phyloP scores from a whole-genome alignment of 2,329 filamentous ascomycete genomes.

The Ceratocystis ficicola region DNA sequence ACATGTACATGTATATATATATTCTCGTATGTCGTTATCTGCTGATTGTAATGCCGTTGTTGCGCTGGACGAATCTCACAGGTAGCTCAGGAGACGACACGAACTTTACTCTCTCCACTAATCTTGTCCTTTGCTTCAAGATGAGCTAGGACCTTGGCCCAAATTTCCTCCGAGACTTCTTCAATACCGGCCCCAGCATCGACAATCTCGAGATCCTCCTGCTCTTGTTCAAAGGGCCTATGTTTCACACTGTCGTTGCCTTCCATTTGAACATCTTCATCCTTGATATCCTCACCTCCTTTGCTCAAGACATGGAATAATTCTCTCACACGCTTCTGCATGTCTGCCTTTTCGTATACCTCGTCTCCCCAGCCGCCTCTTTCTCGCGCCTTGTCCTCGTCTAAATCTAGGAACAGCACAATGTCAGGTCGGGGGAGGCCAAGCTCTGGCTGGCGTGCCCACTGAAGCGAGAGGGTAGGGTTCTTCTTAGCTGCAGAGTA shows the following conservation, averaged over 20 bases:
- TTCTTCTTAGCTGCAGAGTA: slow-evolving; percentile 84
- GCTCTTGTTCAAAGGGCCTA: slow-evolving; percentile 36
- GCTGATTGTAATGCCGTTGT: background rate
- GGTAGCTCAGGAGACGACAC: slow-evolving; percentile 30
- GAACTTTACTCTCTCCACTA: slow-evolving; percentile 36
- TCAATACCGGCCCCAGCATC: slow-evolving; percentile 44
- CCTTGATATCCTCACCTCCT: slow-evolving; percentile 27
- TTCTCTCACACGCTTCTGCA: slow-evolving; percentile 68
- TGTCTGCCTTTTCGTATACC: slow-evolving; percentile 71
- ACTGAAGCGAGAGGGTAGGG: slow-evolving; percentile 54
- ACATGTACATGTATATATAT: too few relatives aligned
- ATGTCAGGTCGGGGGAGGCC: slow-evolving; percentile 80
- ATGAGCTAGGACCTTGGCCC: slow-evolving; percentile 38
- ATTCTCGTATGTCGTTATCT: too few relatives aligned
- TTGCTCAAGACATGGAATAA: slow-evolving; percentile 44
- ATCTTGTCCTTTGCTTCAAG: slow-evolving; percentile 41
- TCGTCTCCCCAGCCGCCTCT: slow-evolving; percentile 84
- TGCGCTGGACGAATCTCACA: background rate
- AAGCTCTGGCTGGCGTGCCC: slow-evolving; percentile 74
- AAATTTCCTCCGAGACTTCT: slow-evolving; percentile 45
- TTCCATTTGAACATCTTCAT: slow-evolving; percentile 19
- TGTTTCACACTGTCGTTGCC: slow-evolving; percentile 18
- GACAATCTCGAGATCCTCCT: slow-evolving; percentile 43
- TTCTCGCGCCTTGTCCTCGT: slow-evolving; percentile 55
- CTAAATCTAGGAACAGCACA: slow-evolving; percentile 76